Base-by-base conservation (phyloP, 2,329 filamentous ascomycete species). In the Trichoderma hamatum region DNA sequence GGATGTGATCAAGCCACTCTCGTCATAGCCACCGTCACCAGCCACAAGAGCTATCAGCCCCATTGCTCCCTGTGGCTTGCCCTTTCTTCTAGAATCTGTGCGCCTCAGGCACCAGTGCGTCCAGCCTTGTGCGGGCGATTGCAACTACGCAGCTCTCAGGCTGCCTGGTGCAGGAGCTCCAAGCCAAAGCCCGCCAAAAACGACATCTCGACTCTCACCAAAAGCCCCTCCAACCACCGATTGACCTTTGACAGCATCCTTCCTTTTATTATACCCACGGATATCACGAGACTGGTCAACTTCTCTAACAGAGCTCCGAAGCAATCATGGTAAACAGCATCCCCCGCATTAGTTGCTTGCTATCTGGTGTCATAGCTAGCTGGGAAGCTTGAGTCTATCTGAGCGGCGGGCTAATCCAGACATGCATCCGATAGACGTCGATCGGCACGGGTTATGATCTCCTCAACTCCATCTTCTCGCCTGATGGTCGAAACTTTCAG, bases 401-500 rank as follows among this genome's bases (percentile, higher is more conserved):
- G 30, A 32, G 68, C 34, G 34, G 28, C 39, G 43, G 64, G 58
- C 72, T 72, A 46, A 72, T 39, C 21, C 26, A 46, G 54, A 36
- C 34, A 49, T 59, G 62, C 30, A 46, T 49, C n/a, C n/a, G 24
- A 46, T 75, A 99, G 96, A 99, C 96, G 78, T 99, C 96, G 79
- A 99, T 99, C 92, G 96, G 96, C 80, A 99, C 96, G 78, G 96
- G 96, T 79, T 99, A 99, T 85, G 96, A 99, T 89, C 91, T 99
- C 77, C 93, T 93, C 81, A 99, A 99, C 88, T 98, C 96, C 78
- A 96, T 98, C 85, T 99, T 98, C 87, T 98, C 96, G 60, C 96
- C 96, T 74, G 96, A 99, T 84, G 96, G 96, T 79, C 92, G 96
- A 76, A 99, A 99, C 83, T 99, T 99, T 83, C 96, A 99, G 84